These are phyloP conservation scores for Lycium ferocissimum DNA, from an alignment of 257 asterid species.

Conservation along the genomic window DNA sequence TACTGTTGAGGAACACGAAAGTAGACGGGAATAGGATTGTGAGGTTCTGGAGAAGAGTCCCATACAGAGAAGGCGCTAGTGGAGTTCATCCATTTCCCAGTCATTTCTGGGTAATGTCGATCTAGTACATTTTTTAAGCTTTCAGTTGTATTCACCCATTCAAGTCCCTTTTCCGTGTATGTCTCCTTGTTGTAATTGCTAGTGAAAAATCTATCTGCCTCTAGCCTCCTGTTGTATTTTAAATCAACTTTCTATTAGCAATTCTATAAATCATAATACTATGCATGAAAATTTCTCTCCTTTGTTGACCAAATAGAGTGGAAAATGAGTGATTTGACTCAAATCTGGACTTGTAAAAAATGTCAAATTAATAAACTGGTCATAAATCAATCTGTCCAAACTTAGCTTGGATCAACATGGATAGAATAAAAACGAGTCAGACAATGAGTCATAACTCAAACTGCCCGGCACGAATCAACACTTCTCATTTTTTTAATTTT, in stretches of 20 bases:
- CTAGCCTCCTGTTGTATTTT: slow-evolving; percentile 52
- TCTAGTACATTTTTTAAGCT: slow-evolving; percentile 61
- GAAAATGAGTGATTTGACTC: neutral
- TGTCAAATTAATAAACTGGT: too few relatives aligned
- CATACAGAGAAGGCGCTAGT: slow-evolving; percentile 67
- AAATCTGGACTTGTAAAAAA: too few relatives aligned
- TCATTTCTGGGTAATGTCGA: slow-evolving; percentile 66
- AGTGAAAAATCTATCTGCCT: slow-evolving; percentile 64
- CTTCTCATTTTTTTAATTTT: too few relatives aligned
- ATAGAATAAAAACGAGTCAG: too few relatives aligned
- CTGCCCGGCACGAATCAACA: too few relatives aligned
- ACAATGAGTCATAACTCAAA: too few relatives aligned
- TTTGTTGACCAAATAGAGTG: neutral
- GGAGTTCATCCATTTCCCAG: slow-evolving; percentile 66
- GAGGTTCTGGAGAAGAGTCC: slow-evolving; percentile 54
- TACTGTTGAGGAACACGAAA: slow-evolving; percentile 50
- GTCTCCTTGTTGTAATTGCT: slow-evolving; percentile 59
- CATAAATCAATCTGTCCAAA: too few relatives aligned
- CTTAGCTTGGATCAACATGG: too few relatives aligned
- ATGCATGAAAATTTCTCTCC: neutral
- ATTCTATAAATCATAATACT: neutral
- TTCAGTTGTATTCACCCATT: slow-evolving; percentile 71
- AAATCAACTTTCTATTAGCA: neutral
- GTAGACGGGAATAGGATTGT: slow-evolving; percentile 56
- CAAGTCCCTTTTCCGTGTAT: slow-evolving; percentile 63